Base-by-base conservation (phyloP, 2,329 filamentous ascomycete genomes). In the Cadophora gregata region DNA sequence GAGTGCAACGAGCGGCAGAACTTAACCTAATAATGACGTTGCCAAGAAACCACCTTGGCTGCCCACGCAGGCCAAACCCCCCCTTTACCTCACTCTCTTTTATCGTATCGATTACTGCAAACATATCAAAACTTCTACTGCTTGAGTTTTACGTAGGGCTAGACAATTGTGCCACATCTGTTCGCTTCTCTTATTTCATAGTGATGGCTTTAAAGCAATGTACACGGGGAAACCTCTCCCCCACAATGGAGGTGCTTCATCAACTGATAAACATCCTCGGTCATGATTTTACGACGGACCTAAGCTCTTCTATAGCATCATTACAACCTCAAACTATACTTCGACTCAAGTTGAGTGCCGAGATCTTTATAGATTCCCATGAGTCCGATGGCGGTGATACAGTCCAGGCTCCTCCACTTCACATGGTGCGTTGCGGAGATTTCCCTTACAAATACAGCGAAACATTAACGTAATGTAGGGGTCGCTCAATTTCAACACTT, bases 221-320 rank as follows among this genome's bases (percentile, higher is more conserved):
- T 24, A 25, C n/a, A 38, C n/a, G n/a, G 31, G 31, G 12, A 25
- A 4, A 10, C 53, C 31, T 38, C 1, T 24, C n/a, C 31, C 31
- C 53, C 10, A 38, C n/a, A 7, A 16, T 10, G 53, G 33, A 58
- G 9, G 10, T 24, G 3, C 53, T 58, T 58, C 53, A 16, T 38
- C 53, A 38, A 42, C n/a, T 58, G 3, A 58, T 58, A n/a, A 25
- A 24, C 2, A 58, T 58, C 29, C 53, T 58, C 53, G 53, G 53
- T 4, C 53, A 58, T 38, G 53, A 58, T 6, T 58, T 38, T 25
- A 42, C 31, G 16, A 38, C 42, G 10, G 50, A 55, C 14, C 33
- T 63, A 33, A 55, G 51, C 31, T 56, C 61, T 56, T 47, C 33
- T 5, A 16, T 63, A n/a, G 36, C 50, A 25, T 45, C 61, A 16